Evolutionary conservation across 2,329 filamentous ascomycete genomes (phyloP).

Genomic region (Plenodomus lindquistii): DNA sequence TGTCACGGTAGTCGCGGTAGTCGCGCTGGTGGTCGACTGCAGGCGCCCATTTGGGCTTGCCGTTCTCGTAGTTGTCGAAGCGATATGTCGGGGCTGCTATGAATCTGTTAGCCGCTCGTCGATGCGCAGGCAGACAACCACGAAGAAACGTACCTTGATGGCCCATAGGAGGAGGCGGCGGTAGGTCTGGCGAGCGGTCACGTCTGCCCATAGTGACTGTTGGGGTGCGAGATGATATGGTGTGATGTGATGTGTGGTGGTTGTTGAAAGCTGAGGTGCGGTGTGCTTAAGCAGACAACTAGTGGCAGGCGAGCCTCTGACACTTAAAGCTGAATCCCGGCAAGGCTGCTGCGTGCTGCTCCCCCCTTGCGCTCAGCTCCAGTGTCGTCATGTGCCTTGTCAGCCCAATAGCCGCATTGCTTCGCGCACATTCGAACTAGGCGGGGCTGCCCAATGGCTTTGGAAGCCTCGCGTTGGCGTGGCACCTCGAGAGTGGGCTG

Average conservation of each 20-base stretch:
- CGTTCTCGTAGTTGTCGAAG: constrained; percentile 35
- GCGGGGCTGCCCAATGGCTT: constrained; percentile 11
- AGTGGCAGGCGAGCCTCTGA: constrained; percentile 11
- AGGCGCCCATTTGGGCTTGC: constrained; percentile 31
- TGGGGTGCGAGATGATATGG: too few species aligned
- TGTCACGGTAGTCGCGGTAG: constrained; percentile 26
- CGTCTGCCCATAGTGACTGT: constrained; percentile 23
- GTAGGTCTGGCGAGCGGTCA: constrained; percentile 20
- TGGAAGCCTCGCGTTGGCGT: constrained; percentile 19
- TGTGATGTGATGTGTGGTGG: constrained; percentile 1
- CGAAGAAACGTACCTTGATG: constrained; percentile 7
- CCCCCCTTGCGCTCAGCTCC: constrained; percentile 8
- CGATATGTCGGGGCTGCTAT: constrained; percentile 27
- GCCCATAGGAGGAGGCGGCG: constrained; percentile 21
- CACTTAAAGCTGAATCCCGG: constrained; percentile 14
- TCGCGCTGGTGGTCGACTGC: constrained; percentile 24
- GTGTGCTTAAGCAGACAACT: neutral
- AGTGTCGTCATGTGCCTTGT: constrained; percentile 18
- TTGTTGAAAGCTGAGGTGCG: neutral
- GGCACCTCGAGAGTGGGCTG: constrained; percentile 17
- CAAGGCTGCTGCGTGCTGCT: constrained; percentile 5
- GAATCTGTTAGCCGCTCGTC: constrained; percentile 1
- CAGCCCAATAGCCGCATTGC: constrained; percentile 6
- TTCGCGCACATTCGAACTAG: constrained; percentile 8
- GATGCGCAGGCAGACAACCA: neutral